Percentiles rank a stretch among this genome's conserved stretches.
These are phyloP conservation scores for Secale cereale DNA, from an alignment of 176 grass and related monocot species.

Conservation along the genomic window DNA sequence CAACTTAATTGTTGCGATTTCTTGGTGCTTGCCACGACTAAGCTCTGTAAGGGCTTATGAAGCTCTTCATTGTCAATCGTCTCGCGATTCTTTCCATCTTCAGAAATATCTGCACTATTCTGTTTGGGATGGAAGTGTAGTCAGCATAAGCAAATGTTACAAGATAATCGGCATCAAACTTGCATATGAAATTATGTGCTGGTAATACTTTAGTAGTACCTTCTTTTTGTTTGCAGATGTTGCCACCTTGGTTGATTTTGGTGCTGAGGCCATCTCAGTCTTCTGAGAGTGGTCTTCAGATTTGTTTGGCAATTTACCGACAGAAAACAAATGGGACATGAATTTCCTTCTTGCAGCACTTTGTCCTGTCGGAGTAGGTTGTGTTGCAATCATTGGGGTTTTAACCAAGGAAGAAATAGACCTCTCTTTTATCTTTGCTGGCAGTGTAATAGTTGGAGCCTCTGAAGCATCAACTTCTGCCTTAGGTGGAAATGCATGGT, in stretches of 20 bases:
- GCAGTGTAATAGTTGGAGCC: conserved; percentile 34
- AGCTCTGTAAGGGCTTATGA: conserved; percentile 53
- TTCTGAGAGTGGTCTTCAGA: conserved; percentile 42
- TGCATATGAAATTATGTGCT: conserved; percentile 16
- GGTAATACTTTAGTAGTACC: conserved; percentile 39
- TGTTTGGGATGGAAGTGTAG: conserved; percentile 41
- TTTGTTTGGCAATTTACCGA: conserved; percentile 24
- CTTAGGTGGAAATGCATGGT: conserved; percentile 73
- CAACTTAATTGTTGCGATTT: conserved; percentile 29
- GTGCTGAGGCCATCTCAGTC: conserved; percentile 30
- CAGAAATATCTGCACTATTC: conserved; percentile 47
- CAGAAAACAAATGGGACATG: not conserved
- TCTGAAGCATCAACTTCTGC: conserved; percentile 45
- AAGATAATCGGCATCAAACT: conserved; percentile 15
- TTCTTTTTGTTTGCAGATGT: conserved; percentile 49
- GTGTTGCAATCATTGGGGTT: conserved; percentile 47
- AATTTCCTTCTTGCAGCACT: conserved; percentile 47
- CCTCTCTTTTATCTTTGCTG: conserved; percentile 78
- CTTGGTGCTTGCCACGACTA: conserved; percentile 42
- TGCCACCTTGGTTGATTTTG: conserved; percentile 37
- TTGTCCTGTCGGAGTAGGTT: conserved; percentile 56
- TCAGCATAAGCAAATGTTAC: conserved; percentile 25
- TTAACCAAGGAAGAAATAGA: conserved; percentile 91
- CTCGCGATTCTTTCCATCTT: conserved; percentile 47
- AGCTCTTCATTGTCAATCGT: conserved; percentile 54